Conservation (phyloP, 345 rosid species). For the Aegle marmelos region DNA sequence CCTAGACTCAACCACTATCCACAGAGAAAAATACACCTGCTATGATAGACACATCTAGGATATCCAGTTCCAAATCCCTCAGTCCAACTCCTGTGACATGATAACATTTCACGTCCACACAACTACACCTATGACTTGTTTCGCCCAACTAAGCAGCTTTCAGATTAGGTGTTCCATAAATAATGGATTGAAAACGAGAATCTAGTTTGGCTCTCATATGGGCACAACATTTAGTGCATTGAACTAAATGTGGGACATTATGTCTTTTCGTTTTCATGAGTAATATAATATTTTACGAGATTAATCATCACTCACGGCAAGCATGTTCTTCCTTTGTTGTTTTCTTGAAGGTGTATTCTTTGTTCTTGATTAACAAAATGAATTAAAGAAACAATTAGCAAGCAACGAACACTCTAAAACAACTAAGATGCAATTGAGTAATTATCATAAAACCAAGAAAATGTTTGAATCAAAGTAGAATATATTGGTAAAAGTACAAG, state of each 20-base stretch:
- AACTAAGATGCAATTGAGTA: neutral
- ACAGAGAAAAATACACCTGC: neutral
- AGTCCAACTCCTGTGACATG: neutral
- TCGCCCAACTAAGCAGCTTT: neutral
- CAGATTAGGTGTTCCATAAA: neutral
- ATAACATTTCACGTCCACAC: neutral
- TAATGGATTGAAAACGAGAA: neutral
- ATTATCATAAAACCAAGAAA: neutral
- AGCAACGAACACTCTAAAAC: neutral
- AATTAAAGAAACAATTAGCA: neutral
- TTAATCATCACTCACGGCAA: neutral
- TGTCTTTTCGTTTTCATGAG: neutral
- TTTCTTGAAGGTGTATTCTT: neutral
- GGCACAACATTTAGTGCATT: neutral
- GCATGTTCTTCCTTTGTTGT: neutral
- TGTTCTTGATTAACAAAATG: neutral
- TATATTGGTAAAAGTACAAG: neutral
- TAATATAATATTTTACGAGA: neutral
- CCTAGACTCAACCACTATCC: neutral
- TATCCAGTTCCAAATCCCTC: neutral
- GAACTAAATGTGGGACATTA: neutral
- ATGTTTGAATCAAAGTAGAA: neutral
- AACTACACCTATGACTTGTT: neutral
- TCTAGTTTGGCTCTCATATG: neutral
- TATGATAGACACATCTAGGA: neutral